A percentile compares a stretch with the other conserved stretches of the same genome.
Conservation (phyloP, 495 filamentous ascomycete species). For the Aspergillus bridgeri region DNA sequence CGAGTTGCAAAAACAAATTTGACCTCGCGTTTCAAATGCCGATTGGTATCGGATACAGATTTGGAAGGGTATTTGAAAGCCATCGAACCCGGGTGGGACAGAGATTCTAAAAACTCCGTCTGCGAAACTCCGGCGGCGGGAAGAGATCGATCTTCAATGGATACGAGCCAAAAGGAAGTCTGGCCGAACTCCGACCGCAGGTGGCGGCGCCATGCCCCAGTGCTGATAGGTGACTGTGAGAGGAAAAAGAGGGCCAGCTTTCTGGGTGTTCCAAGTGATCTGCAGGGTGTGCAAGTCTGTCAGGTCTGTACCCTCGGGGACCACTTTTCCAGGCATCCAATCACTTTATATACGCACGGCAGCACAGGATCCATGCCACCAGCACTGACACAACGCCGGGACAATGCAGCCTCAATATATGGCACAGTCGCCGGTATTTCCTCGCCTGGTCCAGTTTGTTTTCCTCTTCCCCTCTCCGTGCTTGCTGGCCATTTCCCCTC, state of each 20-base stretch:
- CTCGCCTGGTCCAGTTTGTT: neutral
- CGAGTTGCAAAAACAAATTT: neutral
- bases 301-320: neutral
- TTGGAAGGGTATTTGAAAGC: neutral
- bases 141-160: neutral
- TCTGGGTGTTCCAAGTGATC: neutral
- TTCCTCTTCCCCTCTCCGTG: neutral
- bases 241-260: neutral
- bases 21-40: neutral
- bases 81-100: neutral
- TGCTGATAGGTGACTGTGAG: neutral
- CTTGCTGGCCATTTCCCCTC: neutral
- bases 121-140: slow-evolving; percentile 15
- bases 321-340: neutral
- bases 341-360: neutral
- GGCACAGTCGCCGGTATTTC: neutral
- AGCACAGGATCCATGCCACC: neutral
- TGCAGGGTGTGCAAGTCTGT: neutral
- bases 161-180: neutral
- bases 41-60: neutral
- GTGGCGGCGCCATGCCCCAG: neutral
- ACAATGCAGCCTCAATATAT: neutral
- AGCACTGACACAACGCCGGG: neutral
- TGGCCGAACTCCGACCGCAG: slow-evolving; percentile 4
- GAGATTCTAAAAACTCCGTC: slow-evolving; percentile 12